Evolutionary conservation across 2,329 filamentous ascomycete genomes (phyloP), one percentile per base, ranked within the genome.

Genomic region (Trichoderma koningii): DNA sequence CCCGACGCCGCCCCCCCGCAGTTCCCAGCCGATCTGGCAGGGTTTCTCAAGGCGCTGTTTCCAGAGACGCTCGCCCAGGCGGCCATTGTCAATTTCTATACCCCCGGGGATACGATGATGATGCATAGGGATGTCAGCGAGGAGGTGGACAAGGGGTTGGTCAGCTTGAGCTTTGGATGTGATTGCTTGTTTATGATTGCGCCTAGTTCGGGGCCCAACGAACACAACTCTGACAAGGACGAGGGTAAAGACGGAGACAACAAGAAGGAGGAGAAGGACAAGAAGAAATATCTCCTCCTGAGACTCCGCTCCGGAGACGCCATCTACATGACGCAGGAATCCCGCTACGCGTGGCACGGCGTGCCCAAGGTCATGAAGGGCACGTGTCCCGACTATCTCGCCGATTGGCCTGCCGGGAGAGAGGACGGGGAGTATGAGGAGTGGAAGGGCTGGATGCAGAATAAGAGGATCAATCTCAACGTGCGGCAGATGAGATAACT

Each of bases 51-150:
- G 63, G 77, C 77, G 0, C 76, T 95, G 0, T 98, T 97, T 70
- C 90, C 92, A 0, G 82, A 87, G 12, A 95, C 93, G 15, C 81
- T 84, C 60, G 87, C 94, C 0, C 89, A 98, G 78, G 93, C 95
- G 1, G 94, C 95, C 44, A 98, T 98, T 68, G 87, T 97, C 70
- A 98, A 98, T 75, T 83, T 98, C 57, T 98, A 98, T 78, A 90
- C 88, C 0, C 91, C 95, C 0, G 91, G 92, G 21, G 94, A 98
- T 73, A 96, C 91, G 0, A 87, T 98, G 75, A 94, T 92, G 79
- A 85, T 97, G 76, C 95, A 98, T 78, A 88, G 95, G 12, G 95
- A 99, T 73, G 93, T 98, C 48, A 96, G 92, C 68, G 95, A 98
- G 78, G 83, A 90, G 69, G 90, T 89, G 55, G 85, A 92, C 70